These are phyloP conservation scores for Phytopythium helicoides DNA, from an alignment of 352 stramenopile genomes.

Conservation along the genomic window DNA sequence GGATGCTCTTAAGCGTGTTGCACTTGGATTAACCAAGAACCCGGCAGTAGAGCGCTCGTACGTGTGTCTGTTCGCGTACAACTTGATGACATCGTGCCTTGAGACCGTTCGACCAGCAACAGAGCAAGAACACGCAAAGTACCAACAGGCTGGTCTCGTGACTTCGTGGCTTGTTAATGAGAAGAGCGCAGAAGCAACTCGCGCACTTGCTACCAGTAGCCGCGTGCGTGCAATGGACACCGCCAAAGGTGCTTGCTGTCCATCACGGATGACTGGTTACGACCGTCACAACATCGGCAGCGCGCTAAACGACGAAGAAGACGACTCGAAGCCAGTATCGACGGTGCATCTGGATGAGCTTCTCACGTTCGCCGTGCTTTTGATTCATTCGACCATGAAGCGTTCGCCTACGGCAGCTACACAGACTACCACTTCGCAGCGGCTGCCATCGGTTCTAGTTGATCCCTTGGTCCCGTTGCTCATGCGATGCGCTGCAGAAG, in stretches of 20 bases:
- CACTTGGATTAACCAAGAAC: slow-evolving; percentile 81
- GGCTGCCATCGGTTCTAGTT: slow-evolving; percentile 56
- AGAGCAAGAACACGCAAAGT: slow-evolving; percentile 67
- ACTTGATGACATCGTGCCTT: slow-evolving; percentile 75
- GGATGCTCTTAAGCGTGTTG: slow-evolving; percentile 78
- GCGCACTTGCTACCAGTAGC: slow-evolving; percentile 40
- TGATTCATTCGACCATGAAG: slow-evolving; percentile 71
- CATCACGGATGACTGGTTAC: slow-evolving; percentile 56
- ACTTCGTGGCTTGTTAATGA: slow-evolving; percentile 80
- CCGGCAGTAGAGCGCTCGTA: slow-evolving; percentile 81
- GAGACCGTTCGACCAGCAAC: slow-evolving; percentile 63
- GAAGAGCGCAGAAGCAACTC: slow-evolving; percentile 63
- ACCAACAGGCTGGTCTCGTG: slow-evolving; percentile 32
- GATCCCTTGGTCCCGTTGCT: slow-evolving; percentile 92
- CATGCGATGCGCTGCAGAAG: slow-evolving; percentile 89
- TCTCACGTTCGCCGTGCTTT: slow-evolving; percentile 83
- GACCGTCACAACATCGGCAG: slow-evolving; percentile 51
- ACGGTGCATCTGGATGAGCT: slow-evolving; percentile 76
- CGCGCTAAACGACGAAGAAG: slow-evolving; percentile 16
- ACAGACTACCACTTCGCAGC: slow-evolving; percentile 16
- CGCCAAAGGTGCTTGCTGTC: slow-evolving; percentile 31
- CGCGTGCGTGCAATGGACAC: slow-evolving; percentile 55
- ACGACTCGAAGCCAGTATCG: slow-evolving; percentile 12
- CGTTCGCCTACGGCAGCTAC: slow-evolving; percentile 15
- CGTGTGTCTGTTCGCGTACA: slow-evolving; percentile 83